These are phyloP conservation scores for Persicaria tinctoria DNA, from an alignment of 148 eudicot species.

Conservation along the genomic window DNA sequence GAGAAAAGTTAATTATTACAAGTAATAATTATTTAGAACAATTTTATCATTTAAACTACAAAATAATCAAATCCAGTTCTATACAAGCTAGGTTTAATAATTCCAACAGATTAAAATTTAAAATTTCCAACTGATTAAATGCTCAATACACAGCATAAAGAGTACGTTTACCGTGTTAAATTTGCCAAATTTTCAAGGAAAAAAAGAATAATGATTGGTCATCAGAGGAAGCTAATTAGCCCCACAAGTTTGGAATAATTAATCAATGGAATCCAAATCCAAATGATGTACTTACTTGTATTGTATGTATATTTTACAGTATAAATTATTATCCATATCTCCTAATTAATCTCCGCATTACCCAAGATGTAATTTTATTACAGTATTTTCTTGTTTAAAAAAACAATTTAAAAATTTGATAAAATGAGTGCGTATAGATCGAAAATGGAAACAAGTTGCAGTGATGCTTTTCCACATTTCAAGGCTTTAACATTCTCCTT, in stretches of 20 bases:
- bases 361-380: too few species aligned
- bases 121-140: too few species aligned
- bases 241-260: not conserved
- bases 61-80: too few species aligned
- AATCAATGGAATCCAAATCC: not conserved
- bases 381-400: too few species aligned
- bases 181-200: not conserved
- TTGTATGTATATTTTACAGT: not conserved
- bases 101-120: too few species aligned
- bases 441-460: conserved; percentile 9
- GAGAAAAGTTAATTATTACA: too few species aligned
- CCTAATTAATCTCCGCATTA: too few species aligned
- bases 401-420: too few species aligned
- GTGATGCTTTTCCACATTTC: conserved; percentile 19
- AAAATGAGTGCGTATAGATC: not conserved
- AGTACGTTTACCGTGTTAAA: not conserved
- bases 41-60: too few species aligned
- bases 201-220: not conserved
- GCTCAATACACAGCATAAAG: too few species aligned
- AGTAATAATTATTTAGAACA: too few species aligned
- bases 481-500: conserved; percentile 19
- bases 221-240: not conserved
- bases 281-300: not conserved
- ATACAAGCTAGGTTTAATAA: too few species aligned
- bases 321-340: not conserved